Evolutionary conservation across 768 basidiomycete species (phyloP), one percentile per base, ranked within the genome.

Genomic region (Lyophyllum decastes): DNA sequence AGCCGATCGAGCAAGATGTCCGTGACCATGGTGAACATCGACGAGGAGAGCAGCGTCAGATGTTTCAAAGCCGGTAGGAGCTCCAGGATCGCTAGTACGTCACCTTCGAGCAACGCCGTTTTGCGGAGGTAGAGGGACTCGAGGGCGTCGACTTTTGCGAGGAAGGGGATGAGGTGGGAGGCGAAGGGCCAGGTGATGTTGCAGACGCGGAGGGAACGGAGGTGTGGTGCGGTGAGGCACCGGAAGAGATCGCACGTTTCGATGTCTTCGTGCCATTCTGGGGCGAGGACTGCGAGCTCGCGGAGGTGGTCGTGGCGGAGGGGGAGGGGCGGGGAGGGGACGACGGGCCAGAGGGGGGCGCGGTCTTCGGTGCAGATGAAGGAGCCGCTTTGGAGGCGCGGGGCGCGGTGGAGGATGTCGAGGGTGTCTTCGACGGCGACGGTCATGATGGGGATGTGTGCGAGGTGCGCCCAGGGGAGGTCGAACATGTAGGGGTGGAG

Each of bases 181-280:
- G 68, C 68, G 46, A 77, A 73, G 11, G 70, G 66, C 40, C 70
- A 69, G 49, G 68, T 70, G 46, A 77, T 60, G 55, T 77, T 78
- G 61, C 75, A 76, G 48, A 77, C 76, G 17, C 70, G 72, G 30
- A 78, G 73, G 7, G 68, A 68, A 22, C 71, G 68, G 24, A 78
- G 71, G 35, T 66, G 64, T 21, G 77, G 76, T 12, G 73, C 62
- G 43, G 67, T 68, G 44, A 78, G 67, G 41, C 67, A 69, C 1
- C 68, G 69, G 64, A 78, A 76, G 35, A 77, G 68, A 9, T 65
- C 64, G n/a, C 66, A 58, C 24, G 75, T 70, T 38, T 76, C 74
- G 47, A 76, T 66, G 26, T 52, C 51, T 58, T 76, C 70, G 63
- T 74, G 72, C 66, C 69, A 73, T 1, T 68, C 66, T 9, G 75